Conservation (phyloP, 1,284 basidiomycete genomes). For the Sporisorium exsertum region DNA sequence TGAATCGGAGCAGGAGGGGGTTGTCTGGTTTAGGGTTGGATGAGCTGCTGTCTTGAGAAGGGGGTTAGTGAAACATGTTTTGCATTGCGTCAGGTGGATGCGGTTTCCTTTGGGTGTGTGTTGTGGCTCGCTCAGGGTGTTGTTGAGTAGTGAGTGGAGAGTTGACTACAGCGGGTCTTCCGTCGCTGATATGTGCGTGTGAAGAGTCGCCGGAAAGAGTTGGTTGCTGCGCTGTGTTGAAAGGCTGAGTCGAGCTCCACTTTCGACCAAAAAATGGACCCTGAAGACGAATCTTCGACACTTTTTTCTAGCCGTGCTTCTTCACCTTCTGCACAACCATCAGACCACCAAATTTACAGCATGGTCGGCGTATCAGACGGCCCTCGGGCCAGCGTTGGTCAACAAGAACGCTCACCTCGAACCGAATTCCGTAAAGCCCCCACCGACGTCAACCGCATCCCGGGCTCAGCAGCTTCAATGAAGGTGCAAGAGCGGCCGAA, state of each 20-base stretch:
- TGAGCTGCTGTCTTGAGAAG: conserved; percentile 38
- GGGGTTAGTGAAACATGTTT: background rate
- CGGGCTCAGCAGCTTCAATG: conserved; percentile 41
- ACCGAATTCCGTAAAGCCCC: conserved; percentile 26
- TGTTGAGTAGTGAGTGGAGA: background rate
- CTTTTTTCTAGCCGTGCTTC: background rate
- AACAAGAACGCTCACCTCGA: background rate
- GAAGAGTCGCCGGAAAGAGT: background rate
- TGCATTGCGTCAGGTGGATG: background rate
- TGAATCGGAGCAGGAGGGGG: conserved; percentile 42
- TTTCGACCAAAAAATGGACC: background rate
- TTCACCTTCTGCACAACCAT: background rate
- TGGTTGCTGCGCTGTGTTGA: background rate
- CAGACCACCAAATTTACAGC: background rate
- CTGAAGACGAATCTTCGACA: background rate
- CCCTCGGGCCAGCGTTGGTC: background rate
- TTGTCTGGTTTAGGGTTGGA: conserved; percentile 56
- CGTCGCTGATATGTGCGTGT: background rate
- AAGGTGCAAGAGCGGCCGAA: conserved; percentile 31
- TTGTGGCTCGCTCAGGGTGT: background rate
- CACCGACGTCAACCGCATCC: conserved; percentile 31
- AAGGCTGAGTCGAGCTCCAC: background rate
- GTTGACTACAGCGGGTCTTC: background rate
- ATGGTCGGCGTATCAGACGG: background rate
- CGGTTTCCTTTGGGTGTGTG: background rate